phyloP scores from a whole-genome alignment of 2,329 filamentous ascomycete species.

The Fusarium sp. region DNA sequence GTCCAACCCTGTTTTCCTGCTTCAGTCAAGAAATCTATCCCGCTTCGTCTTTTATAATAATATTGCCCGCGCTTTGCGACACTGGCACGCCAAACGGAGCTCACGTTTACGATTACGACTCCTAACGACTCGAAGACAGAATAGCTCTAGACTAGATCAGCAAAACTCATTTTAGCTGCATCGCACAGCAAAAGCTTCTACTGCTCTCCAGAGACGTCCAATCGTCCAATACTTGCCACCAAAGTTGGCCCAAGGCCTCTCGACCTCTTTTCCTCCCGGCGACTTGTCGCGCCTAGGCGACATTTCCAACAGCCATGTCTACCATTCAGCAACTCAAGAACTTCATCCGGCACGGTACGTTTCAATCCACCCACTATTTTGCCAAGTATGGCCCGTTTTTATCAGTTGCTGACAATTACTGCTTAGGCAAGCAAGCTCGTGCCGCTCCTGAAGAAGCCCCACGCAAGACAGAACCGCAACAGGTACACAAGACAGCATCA shows the following conservation, averaged over 20 bases:
- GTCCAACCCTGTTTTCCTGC: conserved; percentile 30
- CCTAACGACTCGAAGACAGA: conserved; percentile 33
- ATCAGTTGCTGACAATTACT: conserved; percentile 27
- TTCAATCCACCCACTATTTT: not conserved
- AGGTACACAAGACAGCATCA: conserved; percentile 62
- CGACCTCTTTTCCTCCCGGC: conserved; percentile 17
- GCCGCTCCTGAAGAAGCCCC: conserved; percentile 63
- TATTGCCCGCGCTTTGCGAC: conserved; percentile 37
- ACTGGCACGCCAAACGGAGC: conserved; percentile 5
- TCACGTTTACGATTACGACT: conserved; percentile 38
- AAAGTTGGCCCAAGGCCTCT: conserved; percentile 19
- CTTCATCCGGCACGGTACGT: conserved; percentile 89
- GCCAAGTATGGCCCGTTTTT: conserved; percentile 1
- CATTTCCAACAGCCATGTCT: conserved; percentile 61
- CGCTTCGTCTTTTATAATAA: conserved; percentile 14
- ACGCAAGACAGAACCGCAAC: conserved; percentile 65
- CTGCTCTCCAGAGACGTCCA: conserved; percentile 2
- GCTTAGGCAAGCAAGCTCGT: conserved; percentile 86
- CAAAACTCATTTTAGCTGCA: conserved; percentile 15
- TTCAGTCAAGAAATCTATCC: conserved; percentile 12
- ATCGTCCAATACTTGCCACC: conserved; percentile 7
- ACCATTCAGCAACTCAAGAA: conserved; percentile 97
- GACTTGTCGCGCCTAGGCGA: conserved; percentile 47
- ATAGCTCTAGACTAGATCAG: conserved; percentile 12
- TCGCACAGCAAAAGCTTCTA: not conserved